Percentiles rank a stretch among this genome's conserved stretches.
phyloP scores from a whole-genome alignment of 768 basidiomycete species.

The Auricularia auricula-judae region DNA sequence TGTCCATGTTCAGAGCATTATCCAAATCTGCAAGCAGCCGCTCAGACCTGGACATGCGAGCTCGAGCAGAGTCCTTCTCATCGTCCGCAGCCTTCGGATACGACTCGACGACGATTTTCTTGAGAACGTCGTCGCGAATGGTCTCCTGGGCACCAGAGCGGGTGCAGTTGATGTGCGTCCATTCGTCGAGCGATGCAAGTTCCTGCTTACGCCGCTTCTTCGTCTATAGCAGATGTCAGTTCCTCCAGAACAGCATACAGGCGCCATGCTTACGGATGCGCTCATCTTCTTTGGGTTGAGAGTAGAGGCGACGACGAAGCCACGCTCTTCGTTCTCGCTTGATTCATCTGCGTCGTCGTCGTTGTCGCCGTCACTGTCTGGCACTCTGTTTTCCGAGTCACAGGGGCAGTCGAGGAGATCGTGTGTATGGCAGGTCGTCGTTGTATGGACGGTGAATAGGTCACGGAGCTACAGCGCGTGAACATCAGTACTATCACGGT shows the following conservation, averaged over 20 bases:
- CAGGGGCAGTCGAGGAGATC: conserved; percentile 81
- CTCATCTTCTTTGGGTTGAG: conserved; percentile 41
- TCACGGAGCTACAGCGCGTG: conserved; percentile 57
- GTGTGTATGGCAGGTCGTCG: conserved; percentile 83
- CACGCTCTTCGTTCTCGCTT: conserved; percentile 18
- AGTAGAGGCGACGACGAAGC: conserved; percentile 59
- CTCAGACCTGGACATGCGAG: conserved; percentile 18
- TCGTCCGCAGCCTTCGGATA: conserved; percentile 10
- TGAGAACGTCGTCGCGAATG: conserved; percentile 58
- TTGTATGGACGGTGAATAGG: conserved; percentile 77
- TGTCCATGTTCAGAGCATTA: conserved; percentile 29
- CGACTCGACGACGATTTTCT: conserved; percentile 27
- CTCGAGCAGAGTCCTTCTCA: not conserved
- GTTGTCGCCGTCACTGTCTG: conserved; percentile 16
- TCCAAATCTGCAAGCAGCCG: conserved; percentile 37
- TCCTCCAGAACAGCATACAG: not conserved
- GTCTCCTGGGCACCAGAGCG: conserved; percentile 30
- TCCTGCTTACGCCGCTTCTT: conserved; percentile 54
- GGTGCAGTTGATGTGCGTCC: conserved; percentile 78
- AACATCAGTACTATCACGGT: not conserved
- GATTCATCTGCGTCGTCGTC: conserved; percentile 18
- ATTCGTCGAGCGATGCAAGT: conserved; percentile 60
- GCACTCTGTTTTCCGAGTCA: conserved; percentile 6
- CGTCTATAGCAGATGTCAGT: conserved; percentile 30
- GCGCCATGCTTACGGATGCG: conserved; percentile 33